These are phyloP conservation scores for Capronia coronata DNA, from an alignment of 2,329 filamentous ascomycete species.

Conservation along the genomic window DNA sequence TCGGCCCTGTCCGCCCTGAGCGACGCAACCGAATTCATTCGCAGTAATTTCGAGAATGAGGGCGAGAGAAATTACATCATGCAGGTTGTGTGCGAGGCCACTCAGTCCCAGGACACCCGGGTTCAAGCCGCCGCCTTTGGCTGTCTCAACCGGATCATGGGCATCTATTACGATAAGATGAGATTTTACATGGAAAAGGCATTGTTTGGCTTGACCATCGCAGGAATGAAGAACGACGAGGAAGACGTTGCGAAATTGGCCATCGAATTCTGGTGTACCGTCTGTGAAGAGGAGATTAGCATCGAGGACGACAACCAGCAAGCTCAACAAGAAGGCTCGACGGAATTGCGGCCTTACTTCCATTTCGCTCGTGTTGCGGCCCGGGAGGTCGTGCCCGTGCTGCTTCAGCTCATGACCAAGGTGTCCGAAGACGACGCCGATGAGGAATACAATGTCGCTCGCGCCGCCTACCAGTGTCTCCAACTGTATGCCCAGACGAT, in stretches of 20 bases:
- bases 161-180: conserved; percentile 98
- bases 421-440: conserved; percentile 96
- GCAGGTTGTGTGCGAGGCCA: conserved; percentile 99
- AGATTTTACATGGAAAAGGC: conserved; percentile 99
- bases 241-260: conserved; percentile 97
- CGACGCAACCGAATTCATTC: conserved; percentile 94
- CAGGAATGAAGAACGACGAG: conserved; percentile 96
- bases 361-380: conserved; percentile 93
- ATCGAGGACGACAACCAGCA: conserved; percentile 95
- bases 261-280: conserved; percentile 99
- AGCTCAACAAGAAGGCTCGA: conserved; percentile 63
- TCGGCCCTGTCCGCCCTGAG: conserved; percentile 90
- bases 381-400: conserved; percentile 85
- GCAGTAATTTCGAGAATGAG: conserved; percentile 98
- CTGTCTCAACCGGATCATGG: conserved; percentile 98
- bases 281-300: conserved; percentile 95
- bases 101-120: conserved; percentile 80
- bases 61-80: conserved; percentile 99
- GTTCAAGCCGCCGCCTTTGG: conserved; percentile 96
- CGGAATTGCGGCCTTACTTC: conserved; percentile 85
- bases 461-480: conserved; percentile 92
- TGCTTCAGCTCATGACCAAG: conserved; percentile 82
- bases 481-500: conserved; percentile 94
- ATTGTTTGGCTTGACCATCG: conserved; percentile 90
- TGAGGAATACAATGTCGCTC: conserved; percentile 94